Percentiles rank a stretch among this genome's conserved stretches.
phyloP scores from a whole-genome alignment of 2,329 filamentous ascomycete genomes.

The Colletotrichum lini region DNA sequence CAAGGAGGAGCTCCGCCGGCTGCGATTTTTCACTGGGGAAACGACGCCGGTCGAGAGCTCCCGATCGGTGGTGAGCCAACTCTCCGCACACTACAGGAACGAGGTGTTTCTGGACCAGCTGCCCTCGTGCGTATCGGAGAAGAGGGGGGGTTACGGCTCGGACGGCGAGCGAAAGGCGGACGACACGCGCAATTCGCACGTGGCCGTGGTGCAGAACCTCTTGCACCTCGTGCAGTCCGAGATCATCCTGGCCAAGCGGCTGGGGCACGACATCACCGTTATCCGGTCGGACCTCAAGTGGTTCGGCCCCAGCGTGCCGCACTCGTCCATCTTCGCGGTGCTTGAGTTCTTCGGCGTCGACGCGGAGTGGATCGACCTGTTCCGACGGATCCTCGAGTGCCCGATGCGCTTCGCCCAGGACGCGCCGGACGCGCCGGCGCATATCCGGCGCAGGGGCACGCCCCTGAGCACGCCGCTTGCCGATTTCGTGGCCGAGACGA shows the following conservation, averaged over 20 bases:
- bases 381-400: conserved; percentile 65
- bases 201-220: conserved; percentile 68
- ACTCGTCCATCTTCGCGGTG: conserved; percentile 67
- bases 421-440: conserved; percentile 56
- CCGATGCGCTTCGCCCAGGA: conserved; percentile 68
- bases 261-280: conserved; percentile 65
- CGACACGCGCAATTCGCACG: conserved; percentile 56
- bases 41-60: not conserved
- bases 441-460: conserved; percentile 65
- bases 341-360: conserved; percentile 69
- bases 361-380: conserved; percentile 67
- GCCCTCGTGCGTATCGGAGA: conserved; percentile 56
- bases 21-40: conserved; percentile 57
- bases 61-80: conserved; percentile 51
- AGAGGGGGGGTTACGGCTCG: conserved; percentile 53
- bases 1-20: conserved; percentile 56
- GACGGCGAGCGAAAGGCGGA: conserved; percentile 51
- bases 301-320: conserved; percentile 71
- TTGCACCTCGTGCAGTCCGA: conserved; percentile 71
- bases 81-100: conserved; percentile 53
- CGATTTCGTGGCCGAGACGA: conserved; percentile 68
- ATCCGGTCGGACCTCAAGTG: conserved; percentile 71
- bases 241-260: conserved; percentile 63
- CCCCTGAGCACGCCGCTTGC: conserved; percentile 70
- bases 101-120: conserved; percentile 72